These are phyloP conservation scores for Aureococcus anophagefferens DNA, from an alignment of 108 stramenopile species.

Conservation along the genomic window DNA sequence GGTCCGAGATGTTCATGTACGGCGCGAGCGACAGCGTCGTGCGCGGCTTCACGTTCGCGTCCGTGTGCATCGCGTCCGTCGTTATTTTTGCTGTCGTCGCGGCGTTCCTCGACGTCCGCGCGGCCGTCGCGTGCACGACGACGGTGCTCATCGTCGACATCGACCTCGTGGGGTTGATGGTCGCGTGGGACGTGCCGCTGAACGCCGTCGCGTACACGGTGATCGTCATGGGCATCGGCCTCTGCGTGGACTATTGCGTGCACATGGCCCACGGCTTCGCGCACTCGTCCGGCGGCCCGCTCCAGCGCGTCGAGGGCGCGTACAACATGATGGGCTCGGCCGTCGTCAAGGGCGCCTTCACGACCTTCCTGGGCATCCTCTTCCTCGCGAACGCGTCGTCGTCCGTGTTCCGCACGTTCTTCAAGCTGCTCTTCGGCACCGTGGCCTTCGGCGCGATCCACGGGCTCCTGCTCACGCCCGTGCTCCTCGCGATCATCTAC, in stretches of 20 bases:
- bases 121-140: neutral
- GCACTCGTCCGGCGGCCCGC: conserved; percentile 20
- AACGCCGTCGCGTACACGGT: conserved; percentile 31
- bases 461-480: conserved; percentile 55
- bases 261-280: conserved; percentile 42
- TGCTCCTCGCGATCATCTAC: conserved; percentile 28
- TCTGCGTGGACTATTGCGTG: conserved; percentile 34
- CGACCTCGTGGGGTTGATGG: too few species aligned
- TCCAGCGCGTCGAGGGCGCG: neutral
- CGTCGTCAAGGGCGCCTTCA: conserved; percentile 55
- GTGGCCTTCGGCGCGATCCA: conserved; percentile 50
- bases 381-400: conserved; percentile 46
- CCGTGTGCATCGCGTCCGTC: neutral
- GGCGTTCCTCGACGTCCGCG: conserved; percentile 3
- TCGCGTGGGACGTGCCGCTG: conserved; percentile 28
- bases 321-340: conserved; percentile 46
- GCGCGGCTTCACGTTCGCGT: neutral
- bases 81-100: neutral
- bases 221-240: conserved; percentile 35
- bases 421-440: conserved; percentile 58
- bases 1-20: neutral
- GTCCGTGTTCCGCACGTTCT: conserved; percentile 56
- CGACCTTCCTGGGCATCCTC: conserved; percentile 65
- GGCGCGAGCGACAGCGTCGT: conserved; percentile 1
- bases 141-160: conserved; percentile 22